Evolutionary conservation across 2,329 filamentous ascomycete genomes (phyloP), one percentile per base, ranked within the genome.

Genomic region (Elsinoe batatas): DNA sequence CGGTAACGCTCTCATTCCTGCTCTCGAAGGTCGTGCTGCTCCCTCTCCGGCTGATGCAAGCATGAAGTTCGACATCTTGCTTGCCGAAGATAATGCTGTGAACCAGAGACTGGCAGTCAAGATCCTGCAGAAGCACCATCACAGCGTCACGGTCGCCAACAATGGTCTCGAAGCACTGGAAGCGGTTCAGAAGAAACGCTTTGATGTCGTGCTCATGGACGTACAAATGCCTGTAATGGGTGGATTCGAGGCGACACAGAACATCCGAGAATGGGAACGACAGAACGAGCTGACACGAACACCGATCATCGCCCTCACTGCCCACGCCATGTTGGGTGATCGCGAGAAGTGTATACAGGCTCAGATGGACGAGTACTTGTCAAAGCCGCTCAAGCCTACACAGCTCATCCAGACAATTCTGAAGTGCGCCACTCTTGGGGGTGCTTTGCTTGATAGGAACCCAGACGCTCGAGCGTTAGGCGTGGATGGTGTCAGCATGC

Each of bases 171-270:
- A 97, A 67, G 93, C 93, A 1, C 83, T 97, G 12, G 87, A 96
- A 67, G 84, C 87, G n/a, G 84, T 96, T 63, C 91, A 94, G 77
- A 82, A 85, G 68, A 91, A 87, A 73, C 86, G 88, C 68, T 98
- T 94, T 69, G 93, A 98, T 69, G 88, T 95, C 59, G 93, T 98
- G 61, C 79, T 98, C 49, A 98, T 98, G 93, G 93, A 98, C 68
- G 93, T 98, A 15, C 93, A 97, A 69, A 98, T 98, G 93, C 93
- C 93, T n/a, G 87, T 97, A 65, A 97, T 97, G 91, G 93, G 93
- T 68, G 93, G 93, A 43, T 97, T 98, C 68, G 93, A 98, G 72
- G 91, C 93, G 12, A 98, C 93, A 3, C 88, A 84, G 62, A 95
- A 95, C 76, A 98, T 98, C 62, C 83, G 93, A 65, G 90, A 96